Percentiles rank a stretch among this genome's conserved stretches.
Conservation (phyloP, 1,139 yeast species). For the Lodderomyces oxycetoniae region DNA sequence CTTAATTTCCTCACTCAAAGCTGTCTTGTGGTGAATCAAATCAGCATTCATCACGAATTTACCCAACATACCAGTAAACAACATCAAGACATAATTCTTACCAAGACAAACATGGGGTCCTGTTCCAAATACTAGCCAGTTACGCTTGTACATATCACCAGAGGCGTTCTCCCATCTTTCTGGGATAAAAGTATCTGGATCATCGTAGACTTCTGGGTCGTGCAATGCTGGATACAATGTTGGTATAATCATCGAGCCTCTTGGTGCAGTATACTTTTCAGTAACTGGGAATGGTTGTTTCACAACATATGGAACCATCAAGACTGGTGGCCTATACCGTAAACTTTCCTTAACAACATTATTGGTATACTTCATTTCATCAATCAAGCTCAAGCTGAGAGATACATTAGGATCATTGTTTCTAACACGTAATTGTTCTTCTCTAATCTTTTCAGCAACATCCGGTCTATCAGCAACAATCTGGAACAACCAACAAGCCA, state of each 20-base stretch:
- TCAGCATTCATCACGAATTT: constrained; percentile 78
- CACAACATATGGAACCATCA: constrained; percentile 95
- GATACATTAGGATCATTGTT: constrained; percentile 62
- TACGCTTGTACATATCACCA: constrained; percentile 61
- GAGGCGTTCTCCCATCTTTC: constrained; percentile 76
- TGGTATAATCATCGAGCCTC: constrained; percentile 95
- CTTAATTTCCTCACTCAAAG: constrained; percentile 81
- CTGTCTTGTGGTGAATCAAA: constrained; percentile 77
- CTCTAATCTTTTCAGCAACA: constrained; percentile 74
- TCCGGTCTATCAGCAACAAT: constrained; percentile 94
- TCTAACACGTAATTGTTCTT: constrained; percentile 85
- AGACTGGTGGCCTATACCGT: constrained; percentile 94
- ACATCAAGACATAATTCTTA: constrained; percentile 85
- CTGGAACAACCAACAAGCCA: constrained; percentile 98
- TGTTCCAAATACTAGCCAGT: constrained; percentile 95
- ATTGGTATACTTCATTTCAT: constrained; percentile 79
- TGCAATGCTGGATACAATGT: constrained; percentile 93
- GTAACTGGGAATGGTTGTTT: constrained; percentile 82
- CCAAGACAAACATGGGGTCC: constrained; percentile 97
- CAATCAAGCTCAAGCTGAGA: constrained; percentile 68
- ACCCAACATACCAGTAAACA: constrained; percentile 86
- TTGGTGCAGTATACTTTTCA: constrained; percentile 83
- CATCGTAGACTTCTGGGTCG: constrained; percentile 92
- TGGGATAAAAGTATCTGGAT: constrained; percentile 91
- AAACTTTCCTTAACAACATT: constrained; percentile 89